A percentile compares a stretch with the other conserved stretches of the same genome.
Conservation (phyloP, 1,139 yeast genomes). For the Lizanozyma gosingica region DNA sequence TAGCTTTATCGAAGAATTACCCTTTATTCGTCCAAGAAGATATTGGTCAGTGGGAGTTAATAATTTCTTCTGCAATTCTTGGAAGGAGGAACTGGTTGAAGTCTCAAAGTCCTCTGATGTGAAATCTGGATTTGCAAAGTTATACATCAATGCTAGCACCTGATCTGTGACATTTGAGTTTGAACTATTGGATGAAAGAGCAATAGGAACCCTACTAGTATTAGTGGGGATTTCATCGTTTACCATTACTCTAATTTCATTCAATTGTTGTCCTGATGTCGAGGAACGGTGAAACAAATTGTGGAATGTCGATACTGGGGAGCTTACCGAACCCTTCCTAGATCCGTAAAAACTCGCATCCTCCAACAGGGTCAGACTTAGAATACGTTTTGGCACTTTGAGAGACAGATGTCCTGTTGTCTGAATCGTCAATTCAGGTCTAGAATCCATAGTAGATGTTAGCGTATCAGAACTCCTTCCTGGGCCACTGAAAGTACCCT, state of each 20-base stretch:
- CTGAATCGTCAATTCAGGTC: constrained; percentile 22
- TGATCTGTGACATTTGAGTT: constrained; percentile 31
- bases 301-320: constrained; percentile 31
- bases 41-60: constrained; percentile 35
- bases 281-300: constrained; percentile 26
- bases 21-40: constrained; percentile 10
- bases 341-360: constrained; percentile 8
- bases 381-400: constrained; percentile 20
- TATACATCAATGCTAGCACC: constrained; percentile 25
- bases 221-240: constrained; percentile 6
- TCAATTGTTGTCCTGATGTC: constrained; percentile 2
- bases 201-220: constrained; percentile 17
- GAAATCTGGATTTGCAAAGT: constrained; percentile 31
- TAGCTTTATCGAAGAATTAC: background rate
- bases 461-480: background rate
- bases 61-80: constrained; percentile 29
- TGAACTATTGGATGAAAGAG: constrained; percentile 33
- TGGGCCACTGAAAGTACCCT: background rate
- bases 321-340: constrained; percentile 20
- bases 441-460: constrained; percentile 2
- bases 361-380: constrained; percentile 15
- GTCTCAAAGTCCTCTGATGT: constrained; percentile 16
- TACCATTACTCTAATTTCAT: constrained; percentile 3
- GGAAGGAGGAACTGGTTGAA: constrained; percentile 14
- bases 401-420: constrained; percentile 21